Base-by-base conservation (phyloP, 2,329 filamentous ascomycete genomes). In the Plenodomus biglobosus region DNA sequence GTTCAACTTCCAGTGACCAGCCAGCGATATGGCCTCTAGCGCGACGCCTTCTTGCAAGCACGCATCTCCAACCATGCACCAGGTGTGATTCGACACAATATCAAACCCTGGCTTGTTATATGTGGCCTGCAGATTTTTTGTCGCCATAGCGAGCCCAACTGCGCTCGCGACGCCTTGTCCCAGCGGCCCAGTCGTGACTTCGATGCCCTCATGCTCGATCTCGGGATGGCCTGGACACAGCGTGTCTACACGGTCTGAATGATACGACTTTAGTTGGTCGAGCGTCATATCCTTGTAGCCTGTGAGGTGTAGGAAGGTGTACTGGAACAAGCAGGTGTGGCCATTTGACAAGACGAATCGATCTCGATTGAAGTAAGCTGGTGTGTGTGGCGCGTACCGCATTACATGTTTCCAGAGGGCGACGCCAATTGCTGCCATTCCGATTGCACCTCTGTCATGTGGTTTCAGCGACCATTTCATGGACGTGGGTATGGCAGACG, bases 281-380 rank as follows among this genome's bases (percentile, higher is more conserved):
- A 80, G 64, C 0, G 80, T 82, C 80, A 80, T 81, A 48, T 69
- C 65, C 50, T 77, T 73, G 64, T 81, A 81, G 40, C 80, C 80
- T 1, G 71, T 67, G 3, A 83, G 72, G 48, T 84, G 77, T 4
- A 80, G 67, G 47, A 82, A 77, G 0, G 68, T 62, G 62, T 83
- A 82, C 46, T 80, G 77, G 53, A 79, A 81, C 17, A 82, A 68
- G 55, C 78, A 79, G 1, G 77, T 74, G 56, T 82, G 80, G 17
- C 76, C 83, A 55, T 85, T 85, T 18, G 81, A 85, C 10, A 85
- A 73, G 6, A 85, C 78, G 57, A 85, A 85, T 18, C 82, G 77
- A 56, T 85, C 83, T 30, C 83, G 74, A 64, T 85, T 83, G 73
- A 85, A 84, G 64, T 73, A n/a, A 85, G 36, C 74, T 61, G 8